Base-by-base conservation (phyloP, 805 yeast genomes). In the Saccharomycopsis selenospora region DNA sequence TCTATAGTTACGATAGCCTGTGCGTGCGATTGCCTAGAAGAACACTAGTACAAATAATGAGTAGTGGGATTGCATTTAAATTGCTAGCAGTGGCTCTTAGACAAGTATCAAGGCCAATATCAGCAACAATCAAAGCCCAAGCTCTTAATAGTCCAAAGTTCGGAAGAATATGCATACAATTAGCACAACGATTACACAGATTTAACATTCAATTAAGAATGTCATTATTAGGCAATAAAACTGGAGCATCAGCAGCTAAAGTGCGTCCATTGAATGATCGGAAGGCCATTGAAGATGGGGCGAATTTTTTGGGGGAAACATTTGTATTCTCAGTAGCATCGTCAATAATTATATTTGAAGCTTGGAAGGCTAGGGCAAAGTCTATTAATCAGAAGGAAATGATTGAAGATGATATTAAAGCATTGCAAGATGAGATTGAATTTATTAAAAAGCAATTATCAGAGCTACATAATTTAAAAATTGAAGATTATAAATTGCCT, bases 241-340 rank as follows among this genome's bases (percentile, higher is more conserved):
- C 71, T 26, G n/a, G n/a, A n/a, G 62, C 28, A 11, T 42, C 61
- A 29, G 62, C 64, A 1, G 55, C 59, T 18, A 55, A 57, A n/a
- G 75, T 86, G 6, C 73, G 95, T 43, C 95, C 95, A 0, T 71
- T 87, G 61, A 86, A 85, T 61, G 95, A 86, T 56, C 77, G 79
- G 10, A 81, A 79, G 58, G 95, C 96, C 30, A 75, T 88, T 40
- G 93, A 87, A 50, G 78, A 73, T 50, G 95, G 95, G 1, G 93
- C 95, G 40, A 82, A 74, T 49, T 78, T 86, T 60, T 65, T 87
- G 10, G 82, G 91, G 41, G 95, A 87, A 61, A 61, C 80, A 27
- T 82, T 87, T 58, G 79, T 87, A 17, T 87, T 88, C 57, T 68
- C 82, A 24, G 91, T 88, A 22, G 95, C 93, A 1, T 93, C 95